These are phyloP conservation scores for Neofusicoccum laricinum DNA, from an alignment of 2,329 filamentous ascomycete genomes.

Conservation along the genomic window DNA sequence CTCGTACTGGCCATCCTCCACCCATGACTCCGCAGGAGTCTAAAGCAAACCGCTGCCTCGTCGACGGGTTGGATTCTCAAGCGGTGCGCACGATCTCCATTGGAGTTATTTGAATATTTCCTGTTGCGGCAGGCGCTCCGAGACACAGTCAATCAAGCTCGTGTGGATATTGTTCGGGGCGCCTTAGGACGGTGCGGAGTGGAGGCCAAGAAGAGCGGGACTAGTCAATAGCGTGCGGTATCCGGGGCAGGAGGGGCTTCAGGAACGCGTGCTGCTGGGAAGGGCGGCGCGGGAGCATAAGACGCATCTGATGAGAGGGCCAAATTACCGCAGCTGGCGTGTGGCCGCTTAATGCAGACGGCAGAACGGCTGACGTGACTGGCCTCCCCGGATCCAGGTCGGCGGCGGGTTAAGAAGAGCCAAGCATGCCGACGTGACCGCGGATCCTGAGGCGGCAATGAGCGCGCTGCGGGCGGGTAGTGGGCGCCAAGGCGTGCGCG, in stretches of 20 bases:
- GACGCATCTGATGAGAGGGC: not conserved
- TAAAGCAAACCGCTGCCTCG: not conserved
- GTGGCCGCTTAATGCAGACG: not conserved
- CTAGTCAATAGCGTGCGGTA: not conserved
- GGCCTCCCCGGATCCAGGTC: not conserved
- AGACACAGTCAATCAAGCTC: slow-evolving; percentile 6
- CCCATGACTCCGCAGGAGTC: not conserved
- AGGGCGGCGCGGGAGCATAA: not conserved
- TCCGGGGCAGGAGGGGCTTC: not conserved
- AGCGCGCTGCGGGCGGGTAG: not conserved
- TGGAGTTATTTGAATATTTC: not conserved
- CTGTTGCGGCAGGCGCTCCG: slow-evolving; percentile 1
- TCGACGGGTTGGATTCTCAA: not conserved
- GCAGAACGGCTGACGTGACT: slow-evolving; percentile 3
- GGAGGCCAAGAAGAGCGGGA: not conserved
- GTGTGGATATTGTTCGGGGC: not conserved
- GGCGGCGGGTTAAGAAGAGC: not conserved
- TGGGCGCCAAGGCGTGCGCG: not conserved
- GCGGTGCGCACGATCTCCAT: not conserved
- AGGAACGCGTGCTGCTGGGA: not conserved
- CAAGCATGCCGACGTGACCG: not conserved
- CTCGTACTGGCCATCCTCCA: not conserved
- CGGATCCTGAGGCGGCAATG: slow-evolving; percentile 2
- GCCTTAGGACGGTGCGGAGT: not conserved
- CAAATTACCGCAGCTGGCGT: not conserved